These are phyloP conservation scores for Ceratocystis lukuohia DNA, from an alignment of 2,329 filamentous ascomycete species.

Conservation along the genomic window DNA sequence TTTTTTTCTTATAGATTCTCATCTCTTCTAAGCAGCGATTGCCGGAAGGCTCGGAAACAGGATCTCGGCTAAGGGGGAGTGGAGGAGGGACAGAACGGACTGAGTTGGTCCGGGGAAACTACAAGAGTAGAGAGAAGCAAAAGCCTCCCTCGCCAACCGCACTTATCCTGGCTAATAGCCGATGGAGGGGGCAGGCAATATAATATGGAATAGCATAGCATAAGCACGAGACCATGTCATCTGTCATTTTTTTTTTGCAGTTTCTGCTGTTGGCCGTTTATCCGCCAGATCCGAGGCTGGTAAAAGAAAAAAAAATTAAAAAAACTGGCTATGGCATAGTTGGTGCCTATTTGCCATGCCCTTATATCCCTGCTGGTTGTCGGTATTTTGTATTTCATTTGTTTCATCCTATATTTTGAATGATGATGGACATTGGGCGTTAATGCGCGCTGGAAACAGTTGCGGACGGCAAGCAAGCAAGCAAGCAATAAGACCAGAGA, in stretches of 20 bases:
- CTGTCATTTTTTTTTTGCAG: not conserved
- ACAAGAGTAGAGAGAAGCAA: not conserved
- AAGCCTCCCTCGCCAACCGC: not conserved
- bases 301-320: not conserved
- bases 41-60: not conserved
- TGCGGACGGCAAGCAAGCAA: too few relatives aligned
- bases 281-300: not conserved
- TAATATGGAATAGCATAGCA: not conserved
- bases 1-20: not conserved
- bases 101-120: not conserved
- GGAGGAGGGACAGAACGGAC: too few relatives aligned
- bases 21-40: not conserved
- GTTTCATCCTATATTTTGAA: not conserved
- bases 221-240: constrained; percentile 1
- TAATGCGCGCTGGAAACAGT: not conserved
- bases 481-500: not conserved
- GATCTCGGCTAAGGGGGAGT: too few relatives aligned
- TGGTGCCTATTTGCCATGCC: not conserved
- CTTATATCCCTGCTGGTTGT: not conserved
- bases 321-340: not conserved
- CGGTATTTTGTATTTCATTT: not conserved
- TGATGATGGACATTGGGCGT: not conserved
- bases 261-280: not conserved
- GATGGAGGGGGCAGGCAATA: not conserved
- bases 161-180: not conserved